phyloP scores from a whole-genome alignment of 345 rosid genomes.

The Eucalyptus globulus region DNA sequence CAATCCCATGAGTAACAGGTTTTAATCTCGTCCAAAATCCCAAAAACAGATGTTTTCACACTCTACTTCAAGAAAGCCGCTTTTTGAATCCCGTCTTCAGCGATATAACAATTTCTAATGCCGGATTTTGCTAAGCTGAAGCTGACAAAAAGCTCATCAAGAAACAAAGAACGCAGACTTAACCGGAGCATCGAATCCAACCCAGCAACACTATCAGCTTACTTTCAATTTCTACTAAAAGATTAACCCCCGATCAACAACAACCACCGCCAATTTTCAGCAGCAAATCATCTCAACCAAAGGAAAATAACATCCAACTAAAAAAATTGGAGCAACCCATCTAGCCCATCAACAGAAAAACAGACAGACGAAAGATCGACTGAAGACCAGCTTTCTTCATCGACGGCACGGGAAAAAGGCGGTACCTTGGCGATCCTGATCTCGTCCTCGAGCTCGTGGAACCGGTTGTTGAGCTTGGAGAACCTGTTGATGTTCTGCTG shows the following conservation, averaged over 20 bases:
- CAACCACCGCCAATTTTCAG: not conserved
- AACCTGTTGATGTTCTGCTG: conserved; percentile 91
- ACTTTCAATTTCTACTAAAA: not conserved
- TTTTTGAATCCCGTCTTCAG: not conserved
- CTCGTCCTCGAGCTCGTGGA: conserved; percentile 84
- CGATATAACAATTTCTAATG: not conserved
- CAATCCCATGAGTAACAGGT: not conserved
- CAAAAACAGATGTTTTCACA: not conserved
- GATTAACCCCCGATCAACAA: not conserved
- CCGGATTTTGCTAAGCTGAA: not conserved
- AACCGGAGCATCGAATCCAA: not conserved
- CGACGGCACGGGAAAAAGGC: not conserved
- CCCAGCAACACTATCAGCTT: not conserved
- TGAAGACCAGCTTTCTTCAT: not conserved
- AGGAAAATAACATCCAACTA: not conserved
- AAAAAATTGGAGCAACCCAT: not conserved
- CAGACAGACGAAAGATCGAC: not conserved
- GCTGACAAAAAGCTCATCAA: not conserved
- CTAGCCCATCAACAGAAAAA: not conserved
- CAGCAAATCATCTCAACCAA: not conserved
- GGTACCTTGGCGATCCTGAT: conserved; percentile 70
- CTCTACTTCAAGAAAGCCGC: not conserved
- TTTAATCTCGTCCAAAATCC: not conserved
- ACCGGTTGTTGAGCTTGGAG: conserved; percentile 70
- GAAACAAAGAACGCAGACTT: not conserved